A percentile compares a stretch with the other conserved stretches of the same genome.
Evolutionary conservation across 352 stramenopile genomes (phyloP).

Genomic region (Phytophthora syringae): DNA sequence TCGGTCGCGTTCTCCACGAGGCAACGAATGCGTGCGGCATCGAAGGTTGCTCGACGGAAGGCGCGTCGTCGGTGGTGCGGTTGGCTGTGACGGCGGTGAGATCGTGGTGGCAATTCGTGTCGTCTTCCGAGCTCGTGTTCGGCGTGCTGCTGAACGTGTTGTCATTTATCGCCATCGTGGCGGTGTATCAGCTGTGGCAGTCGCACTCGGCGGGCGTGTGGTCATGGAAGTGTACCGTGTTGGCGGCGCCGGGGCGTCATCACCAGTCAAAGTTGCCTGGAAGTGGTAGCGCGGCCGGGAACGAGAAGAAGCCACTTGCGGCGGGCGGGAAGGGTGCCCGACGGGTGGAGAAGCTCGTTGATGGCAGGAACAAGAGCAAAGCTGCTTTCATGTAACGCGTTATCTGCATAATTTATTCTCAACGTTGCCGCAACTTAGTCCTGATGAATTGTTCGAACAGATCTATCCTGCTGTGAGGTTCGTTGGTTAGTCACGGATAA

Average conservation of each 20-base stretch:
- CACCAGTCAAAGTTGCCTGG: neutral
- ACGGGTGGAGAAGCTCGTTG: slow-evolving; percentile 1
- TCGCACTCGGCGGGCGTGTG: slow-evolving; percentile 14
- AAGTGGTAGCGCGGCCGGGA: neutral
- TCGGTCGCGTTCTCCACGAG: slow-evolving; percentile 71
- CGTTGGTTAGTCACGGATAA: too few species aligned
- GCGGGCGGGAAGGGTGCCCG: slow-evolving; percentile 7
- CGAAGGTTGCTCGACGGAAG: slow-evolving; percentile 32
- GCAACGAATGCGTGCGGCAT: slow-evolving; percentile 46
- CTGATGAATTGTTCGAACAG: too few species aligned
- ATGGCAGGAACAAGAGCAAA: slow-evolving; percentile 7
- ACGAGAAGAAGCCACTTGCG: slow-evolving; percentile 10
- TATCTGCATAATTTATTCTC: too few species aligned
- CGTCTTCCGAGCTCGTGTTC: slow-evolving; percentile 68
- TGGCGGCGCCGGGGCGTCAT: slow-evolving; percentile 1
- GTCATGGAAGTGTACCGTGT: slow-evolving; percentile 10
- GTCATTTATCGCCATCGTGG: slow-evolving; percentile 72
- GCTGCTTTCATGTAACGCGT: neutral
- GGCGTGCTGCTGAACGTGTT: slow-evolving; percentile 77
- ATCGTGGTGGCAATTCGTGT: slow-evolving; percentile 58
- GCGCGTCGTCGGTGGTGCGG: slow-evolving; percentile 38
- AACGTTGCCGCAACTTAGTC: too few species aligned
- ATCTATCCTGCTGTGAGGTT: too few species aligned
- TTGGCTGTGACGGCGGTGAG: slow-evolving; percentile 39
- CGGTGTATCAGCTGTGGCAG: slow-evolving; percentile 68